phyloP scores from a whole-genome alignment of 352 stramenopile genomes.

The Globisporangium uncinulatum region DNA sequence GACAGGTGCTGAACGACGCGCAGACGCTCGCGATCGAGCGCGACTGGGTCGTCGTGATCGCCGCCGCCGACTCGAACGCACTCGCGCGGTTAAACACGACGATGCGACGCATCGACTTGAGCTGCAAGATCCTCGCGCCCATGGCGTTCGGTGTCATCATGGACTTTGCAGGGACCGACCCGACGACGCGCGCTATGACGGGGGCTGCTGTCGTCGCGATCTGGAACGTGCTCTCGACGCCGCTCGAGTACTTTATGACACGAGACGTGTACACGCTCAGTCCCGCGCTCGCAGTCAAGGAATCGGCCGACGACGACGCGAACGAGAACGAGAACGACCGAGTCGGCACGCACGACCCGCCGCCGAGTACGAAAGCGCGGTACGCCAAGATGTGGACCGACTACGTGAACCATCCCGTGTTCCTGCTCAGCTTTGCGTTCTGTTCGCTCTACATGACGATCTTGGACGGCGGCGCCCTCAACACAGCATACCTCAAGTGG shows the following conservation, averaged over 20 bases:
- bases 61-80: slow-evolving; percentile 30
- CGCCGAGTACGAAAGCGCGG: slow-evolving; percentile 15
- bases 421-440: slow-evolving; percentile 47
- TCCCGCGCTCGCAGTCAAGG: slow-evolving; percentile 33
- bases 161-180: slow-evolving; percentile 60
- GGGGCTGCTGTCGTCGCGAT: slow-evolving; percentile 56
- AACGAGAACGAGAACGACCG: slow-evolving; percentile 2
- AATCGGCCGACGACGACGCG: slow-evolving; percentile 16
- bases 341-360: slow-evolving; percentile 4
- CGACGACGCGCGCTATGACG: slow-evolving; percentile 56
- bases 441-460: slow-evolving; percentile 59
- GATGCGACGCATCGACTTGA: slow-evolving; percentile 79
- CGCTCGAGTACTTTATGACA: slow-evolving; percentile 73
- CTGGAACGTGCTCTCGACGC: slow-evolving; percentile 77
- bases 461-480: slow-evolving; percentile 35
- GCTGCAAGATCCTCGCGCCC: slow-evolving; percentile 69
- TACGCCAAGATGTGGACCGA: slow-evolving; percentile 36
- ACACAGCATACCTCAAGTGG: slow-evolving; percentile 62
- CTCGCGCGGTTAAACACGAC: slow-evolving; percentile 69
- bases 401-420: slow-evolving; percentile 49
- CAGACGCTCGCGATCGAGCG: slow-evolving; percentile 77
- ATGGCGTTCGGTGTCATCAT: slow-evolving; percentile 77
- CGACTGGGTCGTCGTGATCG: slow-evolving; percentile 86
- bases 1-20: slow-evolving; percentile 70
- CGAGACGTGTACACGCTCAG: slow-evolving; percentile 60